phyloP scores from a whole-genome alignment of 257 asterid genomes.

The Anisodus acutangulus region DNA sequence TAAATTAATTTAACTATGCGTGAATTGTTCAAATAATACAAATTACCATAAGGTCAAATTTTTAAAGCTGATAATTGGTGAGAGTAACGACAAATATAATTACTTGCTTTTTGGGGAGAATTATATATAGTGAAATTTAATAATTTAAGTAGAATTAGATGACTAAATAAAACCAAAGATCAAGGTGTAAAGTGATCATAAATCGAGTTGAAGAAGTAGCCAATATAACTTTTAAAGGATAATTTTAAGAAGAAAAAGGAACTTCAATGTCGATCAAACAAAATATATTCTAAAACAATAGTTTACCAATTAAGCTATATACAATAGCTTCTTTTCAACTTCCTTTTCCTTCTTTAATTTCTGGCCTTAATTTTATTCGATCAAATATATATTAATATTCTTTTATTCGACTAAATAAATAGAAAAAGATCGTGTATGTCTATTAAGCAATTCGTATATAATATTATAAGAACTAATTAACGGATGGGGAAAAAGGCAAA shows the following conservation, averaged over 20 bases:
- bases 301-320: background rate
- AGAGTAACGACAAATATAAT: too few relatives aligned
- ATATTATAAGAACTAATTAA: background rate
- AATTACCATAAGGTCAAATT: background rate
- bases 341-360: conserved; percentile 20
- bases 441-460: background rate
- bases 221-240: too few relatives aligned
- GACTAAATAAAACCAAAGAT: too few relatives aligned
- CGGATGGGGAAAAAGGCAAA: background rate
- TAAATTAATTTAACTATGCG: background rate
- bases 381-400: background rate
- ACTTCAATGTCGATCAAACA: background rate
- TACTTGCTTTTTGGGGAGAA: too few relatives aligned
- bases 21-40: background rate
- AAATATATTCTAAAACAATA: background rate
- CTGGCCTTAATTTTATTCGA: background rate
- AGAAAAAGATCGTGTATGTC: background rate
- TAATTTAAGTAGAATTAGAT: too few relatives aligned
- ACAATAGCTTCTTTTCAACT: conserved; percentile 3
- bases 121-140: too few relatives aligned
- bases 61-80: background rate
- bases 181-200: too few relatives aligned
- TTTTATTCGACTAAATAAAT: background rate
- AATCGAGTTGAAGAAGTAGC: too few relatives aligned
- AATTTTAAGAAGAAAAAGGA: too few relatives aligned